phyloP scores from a whole-genome alignment of 495 filamentous ascomycete genomes.

The Hyaloscypha hepaticicola region DNA sequence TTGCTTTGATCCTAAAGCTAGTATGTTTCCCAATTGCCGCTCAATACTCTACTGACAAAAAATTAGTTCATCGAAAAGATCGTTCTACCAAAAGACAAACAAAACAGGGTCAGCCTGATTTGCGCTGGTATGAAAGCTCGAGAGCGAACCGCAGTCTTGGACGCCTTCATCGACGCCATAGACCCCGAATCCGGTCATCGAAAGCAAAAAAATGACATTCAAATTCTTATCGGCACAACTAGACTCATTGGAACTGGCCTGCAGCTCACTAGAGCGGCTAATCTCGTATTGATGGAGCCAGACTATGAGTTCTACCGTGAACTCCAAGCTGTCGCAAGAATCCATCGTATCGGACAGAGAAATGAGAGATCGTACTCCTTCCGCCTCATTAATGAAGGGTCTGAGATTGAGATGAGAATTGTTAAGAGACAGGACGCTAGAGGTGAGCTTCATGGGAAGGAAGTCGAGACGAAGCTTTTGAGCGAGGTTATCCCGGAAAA shows the following conservation, averaged over 20 bases:
- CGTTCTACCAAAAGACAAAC: background rate
- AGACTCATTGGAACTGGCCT: constrained; percentile 14
- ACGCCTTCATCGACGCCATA: constrained; percentile 15
- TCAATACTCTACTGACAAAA: background rate
- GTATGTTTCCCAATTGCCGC: constrained; percentile 3
- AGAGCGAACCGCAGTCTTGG: constrained; percentile 8
- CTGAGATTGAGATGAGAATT: constrained; percentile 7
- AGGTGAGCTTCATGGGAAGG: background rate
- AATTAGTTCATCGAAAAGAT: constrained; percentile 16
- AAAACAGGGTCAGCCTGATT: constrained; percentile 3
- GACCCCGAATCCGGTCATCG: background rate
- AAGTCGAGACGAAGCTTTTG: background rate
- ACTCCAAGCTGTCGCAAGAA: constrained; percentile 1
- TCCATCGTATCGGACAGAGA: constrained; percentile 17
- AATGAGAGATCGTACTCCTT: constrained; percentile 8
- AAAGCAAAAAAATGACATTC: constrained; percentile 9
- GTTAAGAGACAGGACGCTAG: constrained; percentile 1
- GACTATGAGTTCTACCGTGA: constrained; percentile 10
- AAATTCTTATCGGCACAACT: constrained; percentile 17
- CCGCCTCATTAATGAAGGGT: background rate
- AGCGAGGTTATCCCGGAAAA: background rate
- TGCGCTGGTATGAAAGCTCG: background rate
- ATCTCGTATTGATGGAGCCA: constrained; percentile 17
- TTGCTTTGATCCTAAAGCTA: constrained; percentile 16
- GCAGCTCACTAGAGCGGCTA: constrained; percentile 6